Conservation (phyloP, 768 basidiomycete species). For the Dendrothele bispora region DNA sequence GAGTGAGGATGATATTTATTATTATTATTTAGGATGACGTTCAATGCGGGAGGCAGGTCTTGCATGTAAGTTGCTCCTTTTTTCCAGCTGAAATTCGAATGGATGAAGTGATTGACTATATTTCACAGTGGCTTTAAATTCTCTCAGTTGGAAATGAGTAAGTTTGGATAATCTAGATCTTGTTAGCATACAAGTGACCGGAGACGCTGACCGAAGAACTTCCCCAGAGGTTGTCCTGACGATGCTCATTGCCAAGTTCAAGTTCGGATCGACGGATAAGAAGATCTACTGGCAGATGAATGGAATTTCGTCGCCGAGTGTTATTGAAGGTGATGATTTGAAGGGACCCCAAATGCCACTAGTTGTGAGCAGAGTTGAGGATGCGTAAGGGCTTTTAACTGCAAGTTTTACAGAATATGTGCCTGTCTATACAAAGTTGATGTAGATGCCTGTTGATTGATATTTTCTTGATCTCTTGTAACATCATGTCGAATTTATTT, state of each 20-base stretch:
- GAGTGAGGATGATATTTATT: not conserved
- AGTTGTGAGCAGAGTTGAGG: no score
- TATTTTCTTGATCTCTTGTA: no score
- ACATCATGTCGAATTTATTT: no score
- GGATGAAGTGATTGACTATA: not conserved
- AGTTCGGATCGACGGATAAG: not conserved
- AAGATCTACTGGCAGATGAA: not conserved
- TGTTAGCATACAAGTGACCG: not conserved
- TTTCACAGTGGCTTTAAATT: not conserved
- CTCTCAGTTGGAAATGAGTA: not conserved
- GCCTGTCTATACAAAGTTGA: no score
- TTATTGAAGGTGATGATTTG: no score
- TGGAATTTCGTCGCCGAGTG: not conserved
- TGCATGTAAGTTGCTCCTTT: slow-evolving; percentile 30
- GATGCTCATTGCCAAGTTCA: not conserved
- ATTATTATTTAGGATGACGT: slow-evolving; percentile 35
- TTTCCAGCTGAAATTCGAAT: not conserved
- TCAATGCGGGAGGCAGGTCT: slow-evolving; percentile 32
- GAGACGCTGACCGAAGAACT: no score
- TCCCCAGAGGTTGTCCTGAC: not conserved
- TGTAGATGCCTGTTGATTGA: no score
- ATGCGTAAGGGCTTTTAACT: no score
- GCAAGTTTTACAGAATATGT: no score
- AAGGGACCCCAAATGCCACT: no score
- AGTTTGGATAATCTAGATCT: not conserved